Conservation (phyloP, 1,284 basidiomycete genomes). For the Ustilago trichophora region DNA sequence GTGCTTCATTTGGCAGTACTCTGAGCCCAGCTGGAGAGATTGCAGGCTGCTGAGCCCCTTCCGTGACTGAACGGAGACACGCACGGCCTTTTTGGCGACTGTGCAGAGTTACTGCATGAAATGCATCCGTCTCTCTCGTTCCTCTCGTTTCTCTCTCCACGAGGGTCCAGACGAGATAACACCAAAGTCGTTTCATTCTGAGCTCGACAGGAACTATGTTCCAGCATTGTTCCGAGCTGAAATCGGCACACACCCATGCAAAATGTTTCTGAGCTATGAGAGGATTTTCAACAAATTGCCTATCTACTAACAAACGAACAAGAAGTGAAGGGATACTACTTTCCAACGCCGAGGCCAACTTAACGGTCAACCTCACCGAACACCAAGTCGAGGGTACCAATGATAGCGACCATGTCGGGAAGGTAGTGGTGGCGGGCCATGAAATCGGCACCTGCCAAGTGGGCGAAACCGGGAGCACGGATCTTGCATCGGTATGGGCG, state of each 20-base stretch:
- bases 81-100: too few species aligned
- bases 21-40: too few species aligned
- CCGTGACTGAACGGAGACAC: too few species aligned
- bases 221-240: too few species aligned
- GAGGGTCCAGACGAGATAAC: too few species aligned
- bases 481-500: slow-evolving; percentile 66
- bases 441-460: slow-evolving; percentile 64
- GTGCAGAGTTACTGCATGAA: too few species aligned
- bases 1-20: too few species aligned
- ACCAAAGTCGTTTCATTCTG: too few species aligned
- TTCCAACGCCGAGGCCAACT: neutral
- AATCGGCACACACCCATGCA: neutral
- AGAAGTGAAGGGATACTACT: neutral
- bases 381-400: slow-evolving; percentile 65
- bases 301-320: slow-evolving; percentile 19
- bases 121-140: too few species aligned
- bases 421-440: slow-evolving; percentile 63
- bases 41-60: too few species aligned
- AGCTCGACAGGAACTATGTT: too few species aligned
- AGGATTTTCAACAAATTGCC: slow-evolving; percentile 9
- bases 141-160: too few species aligned
- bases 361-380: slow-evolving; percentile 66
- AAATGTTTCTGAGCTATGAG: neutral
- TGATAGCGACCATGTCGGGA: slow-evolving; percentile 65
- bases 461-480: slow-evolving; percentile 65